Conservation (phyloP, 345 rosid species). For the Eucalyptus urophylla region DNA sequence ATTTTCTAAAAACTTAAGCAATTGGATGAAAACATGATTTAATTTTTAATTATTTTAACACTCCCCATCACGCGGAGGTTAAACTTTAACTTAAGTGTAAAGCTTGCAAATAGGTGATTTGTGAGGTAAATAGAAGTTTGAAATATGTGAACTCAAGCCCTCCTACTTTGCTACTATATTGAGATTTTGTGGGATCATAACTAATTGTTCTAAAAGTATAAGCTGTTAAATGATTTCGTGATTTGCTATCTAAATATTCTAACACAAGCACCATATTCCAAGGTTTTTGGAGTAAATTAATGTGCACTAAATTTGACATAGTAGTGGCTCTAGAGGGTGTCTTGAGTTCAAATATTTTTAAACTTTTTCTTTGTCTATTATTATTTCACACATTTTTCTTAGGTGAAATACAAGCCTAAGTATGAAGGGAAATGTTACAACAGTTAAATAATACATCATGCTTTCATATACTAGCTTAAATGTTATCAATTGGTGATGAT, state of each 20-base stretch:
- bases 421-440: neutral
- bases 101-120: neutral
- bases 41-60: neutral
- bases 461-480: neutral
- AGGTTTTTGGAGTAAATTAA: neutral
- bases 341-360: neutral
- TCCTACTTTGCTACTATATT: neutral
- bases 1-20: neutral
- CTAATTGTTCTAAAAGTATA: neutral
- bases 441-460: neutral
- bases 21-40: neutral
- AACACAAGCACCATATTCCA: neutral
- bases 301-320: neutral
- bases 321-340: neutral
- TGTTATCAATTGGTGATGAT: neutral
- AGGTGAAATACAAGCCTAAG: neutral
- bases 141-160: neutral
- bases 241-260: neutral
- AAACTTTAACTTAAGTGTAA: rapidly evolving
- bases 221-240: rapidly evolving
- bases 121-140: neutral
- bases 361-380: neutral
- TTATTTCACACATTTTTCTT: neutral
- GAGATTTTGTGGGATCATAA: neutral
- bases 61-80: rapidly evolving